Conservation (phyloP, 2,329 filamentous ascomycete species). For the Phialemoniopsis sp. region DNA sequence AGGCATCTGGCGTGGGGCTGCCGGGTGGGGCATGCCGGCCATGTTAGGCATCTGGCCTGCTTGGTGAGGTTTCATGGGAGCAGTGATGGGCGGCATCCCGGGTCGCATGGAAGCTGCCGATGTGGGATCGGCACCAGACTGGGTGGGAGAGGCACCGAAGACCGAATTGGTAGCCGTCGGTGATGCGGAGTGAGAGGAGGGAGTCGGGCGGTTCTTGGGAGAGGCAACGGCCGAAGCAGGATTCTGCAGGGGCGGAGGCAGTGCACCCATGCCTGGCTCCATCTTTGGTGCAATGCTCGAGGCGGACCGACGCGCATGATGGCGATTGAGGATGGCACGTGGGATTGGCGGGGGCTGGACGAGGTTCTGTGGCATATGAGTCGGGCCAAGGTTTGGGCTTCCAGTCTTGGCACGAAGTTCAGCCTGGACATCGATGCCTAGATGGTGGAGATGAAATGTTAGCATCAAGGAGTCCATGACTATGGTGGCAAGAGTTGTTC, state of each 20-base stretch:
- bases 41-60: slow-evolving; percentile 19
- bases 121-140: slow-evolving; percentile 42
- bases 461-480: no score
- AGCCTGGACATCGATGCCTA: slow-evolving; percentile 94
- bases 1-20: slow-evolving; percentile 11
- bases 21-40: slow-evolving; percentile 8
- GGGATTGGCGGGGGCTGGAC: slow-evolving; percentile 75
- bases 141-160: slow-evolving; percentile 31
- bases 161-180: slow-evolving; percentile 44
- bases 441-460: no score
- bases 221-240: slow-evolving; percentile 51
- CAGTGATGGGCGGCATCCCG: slow-evolving; percentile 19
- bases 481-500: no score
- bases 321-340: slow-evolving; percentile 75
- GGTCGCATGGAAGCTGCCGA: slow-evolving; percentile 34
- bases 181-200: slow-evolving; percentile 68
- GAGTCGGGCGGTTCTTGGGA: slow-evolving; percentile 75
- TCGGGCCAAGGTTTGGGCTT: slow-evolving; percentile 73
- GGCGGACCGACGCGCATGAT: slow-evolving; percentile 67
- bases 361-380: slow-evolving; percentile 61
- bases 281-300: slow-evolving; percentile 74
- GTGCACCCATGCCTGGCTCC: slow-evolving; percentile 45
- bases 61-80: slow-evolving; percentile 33
- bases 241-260: slow-evolving; percentile 36
- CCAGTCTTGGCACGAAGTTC: slow-evolving; percentile 91